Evolutionary conservation across 2,329 filamentous ascomycete genomes (phyloP).

Genomic region (Fusarium falciforme): DNA sequence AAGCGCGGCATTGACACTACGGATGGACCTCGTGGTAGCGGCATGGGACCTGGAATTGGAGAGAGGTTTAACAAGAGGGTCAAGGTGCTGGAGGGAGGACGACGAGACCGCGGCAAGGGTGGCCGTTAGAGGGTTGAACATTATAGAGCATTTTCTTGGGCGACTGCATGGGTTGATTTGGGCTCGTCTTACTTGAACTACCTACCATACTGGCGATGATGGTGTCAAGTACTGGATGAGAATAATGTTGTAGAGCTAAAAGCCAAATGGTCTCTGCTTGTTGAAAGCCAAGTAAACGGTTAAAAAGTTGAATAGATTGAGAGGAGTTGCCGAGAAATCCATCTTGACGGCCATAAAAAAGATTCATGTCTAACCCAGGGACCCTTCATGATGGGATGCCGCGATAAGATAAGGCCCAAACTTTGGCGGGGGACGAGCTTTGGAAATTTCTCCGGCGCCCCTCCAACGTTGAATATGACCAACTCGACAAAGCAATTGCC

Average conservation of each 20-base stretch:
- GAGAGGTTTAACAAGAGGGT: slow-evolving; percentile 79
- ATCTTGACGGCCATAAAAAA: not conserved
- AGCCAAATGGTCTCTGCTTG: not conserved
- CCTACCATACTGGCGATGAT: not conserved
- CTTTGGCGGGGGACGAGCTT: slow-evolving; percentile 38
- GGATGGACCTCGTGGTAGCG: slow-evolving; percentile 77
- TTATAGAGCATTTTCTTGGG: slow-evolving; percentile 22
- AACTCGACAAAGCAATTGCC: not conserved
- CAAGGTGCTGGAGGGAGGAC: slow-evolving; percentile 64
- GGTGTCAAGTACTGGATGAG: not conserved
- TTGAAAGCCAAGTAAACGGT: not conserved
- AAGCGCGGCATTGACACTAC: slow-evolving; percentile 78
- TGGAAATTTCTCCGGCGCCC: slow-evolving; percentile 36
- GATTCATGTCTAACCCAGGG: not conserved
- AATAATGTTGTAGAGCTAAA: not conserved
- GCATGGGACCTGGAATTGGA: slow-evolving; percentile 71
- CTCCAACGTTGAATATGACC: slow-evolving; percentile 14
- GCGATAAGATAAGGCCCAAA: slow-evolving; percentile 39
- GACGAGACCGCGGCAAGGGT: slow-evolving; percentile 57
- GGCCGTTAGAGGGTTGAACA: slow-evolving; percentile 44
- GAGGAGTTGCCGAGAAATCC: not conserved
- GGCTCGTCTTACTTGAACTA: not conserved
- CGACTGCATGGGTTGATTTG: not conserved
- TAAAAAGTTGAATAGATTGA: not conserved
- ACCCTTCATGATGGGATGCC: not conserved